phyloP scores from a whole-genome alignment of 208 protist species.

The Leishmania lainsoni region DNA sequence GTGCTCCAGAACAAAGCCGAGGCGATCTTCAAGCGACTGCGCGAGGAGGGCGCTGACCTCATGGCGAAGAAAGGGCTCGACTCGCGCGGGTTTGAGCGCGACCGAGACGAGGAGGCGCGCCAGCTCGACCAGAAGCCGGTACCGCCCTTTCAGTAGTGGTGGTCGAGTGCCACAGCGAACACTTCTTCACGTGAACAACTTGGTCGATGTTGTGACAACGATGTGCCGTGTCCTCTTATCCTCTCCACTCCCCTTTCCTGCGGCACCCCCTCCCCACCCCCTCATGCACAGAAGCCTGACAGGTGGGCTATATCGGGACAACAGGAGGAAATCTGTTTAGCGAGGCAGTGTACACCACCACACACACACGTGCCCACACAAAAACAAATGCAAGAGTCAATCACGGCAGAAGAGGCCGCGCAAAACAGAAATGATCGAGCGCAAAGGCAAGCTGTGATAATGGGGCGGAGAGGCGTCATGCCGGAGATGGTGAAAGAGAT shows the following conservation, averaged over 20 bases:
- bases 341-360: not conserved
- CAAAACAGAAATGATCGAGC: not conserved
- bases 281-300: not conserved
- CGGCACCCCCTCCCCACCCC: not conserved
- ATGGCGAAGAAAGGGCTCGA: conserved; percentile 69
- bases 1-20: conserved; percentile 68
- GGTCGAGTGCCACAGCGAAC: not conserved
- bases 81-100: conserved; percentile 51
- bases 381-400: not conserved
- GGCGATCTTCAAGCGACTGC: conserved; percentile 71
- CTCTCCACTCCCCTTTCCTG: not conserved
- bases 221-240: not conserved
- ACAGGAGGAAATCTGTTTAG: not conserved
- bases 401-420: not conserved
- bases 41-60: conserved; percentile 70
- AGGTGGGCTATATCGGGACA: not conserved
- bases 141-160: conserved; percentile 61
- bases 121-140: conserved; percentile 65
- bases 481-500: not conserved
- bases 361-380: not conserved
- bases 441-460: not conserved
- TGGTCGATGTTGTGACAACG: not conserved
- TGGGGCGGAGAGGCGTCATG: not conserved
- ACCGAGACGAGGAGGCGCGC: conserved; percentile 56
- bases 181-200: not conserved